Evolutionary conservation across 2,329 filamentous ascomycete species (phyloP).

Genomic region (Elsinoe australis): DNA sequence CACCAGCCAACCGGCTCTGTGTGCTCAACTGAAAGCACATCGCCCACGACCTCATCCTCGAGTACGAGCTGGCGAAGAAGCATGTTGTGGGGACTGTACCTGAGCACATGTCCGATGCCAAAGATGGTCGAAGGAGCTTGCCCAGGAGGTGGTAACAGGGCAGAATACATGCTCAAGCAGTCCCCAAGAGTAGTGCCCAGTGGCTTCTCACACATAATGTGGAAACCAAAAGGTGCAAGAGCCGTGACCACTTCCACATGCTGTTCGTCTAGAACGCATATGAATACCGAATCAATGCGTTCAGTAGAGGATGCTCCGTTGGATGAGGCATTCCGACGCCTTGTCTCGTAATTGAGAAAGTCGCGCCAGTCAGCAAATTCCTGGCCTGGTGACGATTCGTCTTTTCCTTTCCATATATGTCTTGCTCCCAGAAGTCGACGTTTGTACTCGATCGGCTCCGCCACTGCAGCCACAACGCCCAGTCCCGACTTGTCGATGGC

Average conservation of each 20-base stretch:
- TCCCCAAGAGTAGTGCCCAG: constrained; percentile 71
- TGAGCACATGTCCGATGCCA: constrained; percentile 85
- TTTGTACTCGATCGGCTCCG: constrained; percentile 74
- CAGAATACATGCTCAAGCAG: constrained; percentile 65
- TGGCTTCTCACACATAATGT: constrained; percentile 94
- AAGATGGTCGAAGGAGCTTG: constrained; percentile 51
- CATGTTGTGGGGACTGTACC: constrained; percentile 90
- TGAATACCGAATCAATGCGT: constrained; percentile 52
- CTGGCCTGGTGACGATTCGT: constrained; percentile 50
- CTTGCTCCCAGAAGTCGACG: constrained; percentile 59
- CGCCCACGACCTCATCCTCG: constrained; percentile 68
- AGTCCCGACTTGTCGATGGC: constrained; percentile 58
- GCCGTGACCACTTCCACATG: constrained; percentile 74
- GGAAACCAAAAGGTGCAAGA: constrained; percentile 60
- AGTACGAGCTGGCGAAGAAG: constrained; percentile 70
- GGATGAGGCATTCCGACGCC: constrained; percentile 48
- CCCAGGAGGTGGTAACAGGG: constrained; percentile 37
- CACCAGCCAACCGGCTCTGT: constrained; percentile 94
- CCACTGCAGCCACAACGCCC: constrained; percentile 66
- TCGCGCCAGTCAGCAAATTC: constrained; percentile 66
- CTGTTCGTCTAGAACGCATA: constrained; percentile 78
- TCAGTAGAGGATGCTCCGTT: constrained; percentile 35
- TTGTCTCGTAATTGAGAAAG: constrained; percentile 64
- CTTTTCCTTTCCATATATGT: constrained; percentile 60
- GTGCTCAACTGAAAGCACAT: constrained; percentile 79